Conservation (phyloP, 176 grass and related monocot species). For the Bonia amplexicaulis region DNA sequence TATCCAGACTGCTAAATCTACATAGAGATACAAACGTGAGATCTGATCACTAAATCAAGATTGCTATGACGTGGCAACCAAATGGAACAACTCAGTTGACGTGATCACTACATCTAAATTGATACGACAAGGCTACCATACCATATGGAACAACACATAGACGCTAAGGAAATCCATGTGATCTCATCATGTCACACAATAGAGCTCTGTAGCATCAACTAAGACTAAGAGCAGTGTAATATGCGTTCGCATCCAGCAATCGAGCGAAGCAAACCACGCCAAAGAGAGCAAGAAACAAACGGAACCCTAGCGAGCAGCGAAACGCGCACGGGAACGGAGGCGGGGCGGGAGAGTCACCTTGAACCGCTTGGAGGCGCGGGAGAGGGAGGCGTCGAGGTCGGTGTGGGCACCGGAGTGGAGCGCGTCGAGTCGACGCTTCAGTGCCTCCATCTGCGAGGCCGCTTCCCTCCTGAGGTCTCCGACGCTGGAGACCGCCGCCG, state of each 20-base stretch:
- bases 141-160: neutral
- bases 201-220: neutral
- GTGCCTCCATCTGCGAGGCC: conserved; percentile 27
- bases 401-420: conserved; percentile 41
- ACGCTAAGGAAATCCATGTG: neutral
- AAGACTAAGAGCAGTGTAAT: neutral
- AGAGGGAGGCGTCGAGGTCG: conserved; percentile 34
- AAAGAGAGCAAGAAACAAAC: neutral
- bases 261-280: neutral
- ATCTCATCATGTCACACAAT: neutral
- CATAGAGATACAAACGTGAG: neutral
- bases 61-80: neutral
- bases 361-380: conserved; percentile 34
- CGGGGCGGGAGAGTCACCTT: conserved; percentile 12
- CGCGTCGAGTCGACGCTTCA: conserved; percentile 39
- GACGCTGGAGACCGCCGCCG: neutral
- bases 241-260: neutral
- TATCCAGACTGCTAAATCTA: neutral
- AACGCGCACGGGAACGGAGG: neutral
- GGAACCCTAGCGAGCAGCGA: neutral
- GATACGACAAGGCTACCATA: neutral
- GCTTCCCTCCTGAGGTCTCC: conserved; percentile 31
- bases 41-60: neutral
- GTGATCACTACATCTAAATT: neutral
- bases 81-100: neutral